phyloP scores from a whole-genome alignment of 2,329 filamentous ascomycete species.

The Akanthomyces dipterigenus region DNA sequence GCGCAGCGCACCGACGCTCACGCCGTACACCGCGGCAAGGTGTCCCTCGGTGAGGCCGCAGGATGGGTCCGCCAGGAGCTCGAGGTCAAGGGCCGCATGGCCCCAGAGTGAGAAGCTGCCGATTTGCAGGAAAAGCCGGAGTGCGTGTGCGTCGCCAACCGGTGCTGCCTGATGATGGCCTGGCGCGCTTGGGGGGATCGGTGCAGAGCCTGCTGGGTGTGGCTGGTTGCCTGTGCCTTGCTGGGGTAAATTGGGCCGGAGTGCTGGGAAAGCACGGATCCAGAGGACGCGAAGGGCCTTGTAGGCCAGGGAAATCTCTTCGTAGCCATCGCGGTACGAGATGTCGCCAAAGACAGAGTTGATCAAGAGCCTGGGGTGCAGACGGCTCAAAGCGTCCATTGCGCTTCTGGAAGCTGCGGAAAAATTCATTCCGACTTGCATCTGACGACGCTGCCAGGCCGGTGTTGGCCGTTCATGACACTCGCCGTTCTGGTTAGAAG shows the following conservation, averaged over 20 bases:
- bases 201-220: no score
- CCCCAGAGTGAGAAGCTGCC: not conserved
- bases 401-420: no score
- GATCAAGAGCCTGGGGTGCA: not conserved
- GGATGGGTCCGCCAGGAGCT: not conserved
- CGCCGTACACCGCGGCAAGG: conserved; percentile 14
- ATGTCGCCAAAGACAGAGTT: not conserved
- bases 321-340: not conserved
- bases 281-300: not conserved
- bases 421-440: no score
- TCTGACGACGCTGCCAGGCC: no score
- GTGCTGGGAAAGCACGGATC: not conserved
- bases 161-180: not conserved
- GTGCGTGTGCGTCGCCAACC: no score
- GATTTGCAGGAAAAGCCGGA: not conserved
- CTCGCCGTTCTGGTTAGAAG: no score
- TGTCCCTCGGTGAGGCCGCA: conserved; percentile 9
- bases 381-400: not conserved
- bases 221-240: no score
- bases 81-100: not conserved
- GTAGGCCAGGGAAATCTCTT: not conserved
- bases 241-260: no score
- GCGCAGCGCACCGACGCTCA: conserved; percentile 1
- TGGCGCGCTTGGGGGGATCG: no score
- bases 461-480: no score